phyloP scores from a whole-genome alignment of 2,329 filamentous ascomycete species.

The Penicillium expansum region DNA sequence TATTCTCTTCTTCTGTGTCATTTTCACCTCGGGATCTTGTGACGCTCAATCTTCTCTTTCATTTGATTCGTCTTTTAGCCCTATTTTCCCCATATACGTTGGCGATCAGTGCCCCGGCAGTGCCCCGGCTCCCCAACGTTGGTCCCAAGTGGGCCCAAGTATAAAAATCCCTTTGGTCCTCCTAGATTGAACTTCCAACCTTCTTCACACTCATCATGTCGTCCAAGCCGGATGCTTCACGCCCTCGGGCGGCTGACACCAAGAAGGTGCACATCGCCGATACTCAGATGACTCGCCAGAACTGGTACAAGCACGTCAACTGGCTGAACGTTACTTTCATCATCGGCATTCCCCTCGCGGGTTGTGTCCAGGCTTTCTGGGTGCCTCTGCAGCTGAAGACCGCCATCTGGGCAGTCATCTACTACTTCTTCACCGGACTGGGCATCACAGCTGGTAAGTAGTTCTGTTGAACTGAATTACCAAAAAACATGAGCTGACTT shows the following conservation, averaged over 20 bases:
- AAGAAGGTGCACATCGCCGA: slow-evolving; percentile 86
- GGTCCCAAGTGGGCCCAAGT: slow-evolving; percentile 24
- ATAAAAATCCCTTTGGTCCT: slow-evolving; percentile 22
- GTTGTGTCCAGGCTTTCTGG: slow-evolving; percentile 73
- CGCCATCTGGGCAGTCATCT: slow-evolving; percentile 67
- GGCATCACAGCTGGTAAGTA: slow-evolving; percentile 72
- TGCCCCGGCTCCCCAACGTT: slow-evolving; percentile 25
- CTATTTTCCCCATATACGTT: slow-evolving; percentile 22
- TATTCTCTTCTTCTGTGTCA: not conserved
- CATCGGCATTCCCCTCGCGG: slow-evolving; percentile 70
- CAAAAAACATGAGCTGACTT: slow-evolving; percentile 1
- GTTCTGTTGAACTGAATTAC: not conserved
- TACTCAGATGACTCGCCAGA: slow-evolving; percentile 71
- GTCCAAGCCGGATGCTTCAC: slow-evolving; percentile 34
- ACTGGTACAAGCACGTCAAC: slow-evolving; percentile 92
- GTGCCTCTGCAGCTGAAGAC: slow-evolving; percentile 72
- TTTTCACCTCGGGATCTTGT: slow-evolving; percentile 31
- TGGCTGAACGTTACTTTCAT: slow-evolving; percentile 88
- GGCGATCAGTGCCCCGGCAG: slow-evolving; percentile 21
- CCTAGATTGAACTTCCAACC: slow-evolving; percentile 9
- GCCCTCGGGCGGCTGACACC: slow-evolving; percentile 38
- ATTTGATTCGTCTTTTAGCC: slow-evolving; percentile 17
- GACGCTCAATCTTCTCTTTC: slow-evolving; percentile 13
- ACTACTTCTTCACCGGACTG: slow-evolving; percentile 81
- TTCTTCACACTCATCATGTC: slow-evolving; percentile 32